A percentile compares a stretch with the other conserved stretches of the same genome.
Evolutionary conservation across 2,329 filamentous ascomycete genomes (phyloP).

Genomic region (Epichloe aotearoae): DNA sequence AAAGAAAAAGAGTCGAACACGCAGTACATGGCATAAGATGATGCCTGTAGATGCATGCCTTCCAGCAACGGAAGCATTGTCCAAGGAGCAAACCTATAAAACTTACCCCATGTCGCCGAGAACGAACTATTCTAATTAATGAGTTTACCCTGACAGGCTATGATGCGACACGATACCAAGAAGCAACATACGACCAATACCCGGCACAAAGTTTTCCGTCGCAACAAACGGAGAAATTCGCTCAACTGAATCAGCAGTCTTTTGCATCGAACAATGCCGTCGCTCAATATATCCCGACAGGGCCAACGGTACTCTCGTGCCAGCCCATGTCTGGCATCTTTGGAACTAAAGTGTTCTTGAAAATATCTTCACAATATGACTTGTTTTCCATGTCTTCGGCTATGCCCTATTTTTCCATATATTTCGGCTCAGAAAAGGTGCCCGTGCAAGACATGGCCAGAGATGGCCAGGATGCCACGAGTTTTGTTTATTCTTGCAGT

Average conservation of each 20-base stretch:
- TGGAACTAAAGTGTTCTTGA: conserved; percentile 59
- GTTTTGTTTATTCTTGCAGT: conserved; percentile 59
- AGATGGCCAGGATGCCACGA: conserved; percentile 40
- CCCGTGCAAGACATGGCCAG: conserved; percentile 46
- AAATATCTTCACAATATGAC: conserved; percentile 64
- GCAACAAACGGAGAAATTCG: conserved; percentile 36
- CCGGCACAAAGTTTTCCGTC: conserved; percentile 31
- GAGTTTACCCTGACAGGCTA: conserved; percentile 32
- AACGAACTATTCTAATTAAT: conserved; percentile 7
- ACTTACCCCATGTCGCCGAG: too few species aligned
- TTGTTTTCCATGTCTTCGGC: conserved; percentile 44
- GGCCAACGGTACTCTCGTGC: conserved; percentile 52
- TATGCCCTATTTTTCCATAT: conserved; percentile 46
- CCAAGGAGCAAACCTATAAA: too few species aligned
- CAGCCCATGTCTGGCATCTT: conserved; percentile 54
- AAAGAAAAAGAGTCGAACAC: too few species aligned
- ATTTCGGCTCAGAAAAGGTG: conserved; percentile 68
- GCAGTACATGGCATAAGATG: too few species aligned
- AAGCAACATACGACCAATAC: conserved; percentile 41
- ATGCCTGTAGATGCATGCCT: too few species aligned
- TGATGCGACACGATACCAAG: conserved; percentile 47
- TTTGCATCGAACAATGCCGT: conserved; percentile 50
- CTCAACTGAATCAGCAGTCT: conserved; percentile 40
- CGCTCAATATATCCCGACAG: conserved; percentile 51
- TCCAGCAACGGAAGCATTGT: too few species aligned